A percentile compares a stretch with the other conserved stretches of the same genome.
Conservation (phyloP, 768 basidiomycete species). For the Auricularia sp. region DNA sequence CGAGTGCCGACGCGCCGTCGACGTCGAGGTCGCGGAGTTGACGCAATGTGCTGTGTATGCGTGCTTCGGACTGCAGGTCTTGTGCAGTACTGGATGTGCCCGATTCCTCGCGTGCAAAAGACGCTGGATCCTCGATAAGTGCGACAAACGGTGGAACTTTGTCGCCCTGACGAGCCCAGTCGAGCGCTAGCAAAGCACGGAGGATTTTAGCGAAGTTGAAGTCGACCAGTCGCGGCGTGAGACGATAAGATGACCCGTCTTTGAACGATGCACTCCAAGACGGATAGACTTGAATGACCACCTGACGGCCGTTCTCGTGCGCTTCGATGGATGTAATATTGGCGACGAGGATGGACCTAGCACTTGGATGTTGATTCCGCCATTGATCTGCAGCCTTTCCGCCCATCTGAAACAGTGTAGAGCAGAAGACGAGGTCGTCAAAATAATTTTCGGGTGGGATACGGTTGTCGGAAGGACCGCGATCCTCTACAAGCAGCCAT, state of each 20-base stretch:
- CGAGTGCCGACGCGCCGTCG: conserved; percentile 27
- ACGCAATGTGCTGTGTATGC: conserved; percentile 34
- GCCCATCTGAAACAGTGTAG: conserved; percentile 36
- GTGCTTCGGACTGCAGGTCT: conserved; percentile 18
- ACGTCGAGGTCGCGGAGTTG: conserved; percentile 26
- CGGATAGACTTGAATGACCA: neutral
- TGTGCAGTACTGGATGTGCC: conserved; percentile 9
- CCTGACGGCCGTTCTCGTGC: neutral
- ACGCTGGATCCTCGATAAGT: conserved; percentile 33
- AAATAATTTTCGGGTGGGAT: conserved; percentile 40
- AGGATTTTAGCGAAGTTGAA: conserved; percentile 42
- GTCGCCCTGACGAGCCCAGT: conserved; percentile 14
- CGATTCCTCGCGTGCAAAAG: conserved; percentile 21
- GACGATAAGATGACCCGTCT: conserved; percentile 28
- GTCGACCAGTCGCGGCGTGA: conserved; percentile 42
- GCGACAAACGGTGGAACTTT: conserved; percentile 30
- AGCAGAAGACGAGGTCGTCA: conserved; percentile 39
- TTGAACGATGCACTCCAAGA: neutral
- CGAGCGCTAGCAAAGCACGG: conserved; percentile 36
- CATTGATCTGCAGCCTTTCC: conserved; percentile 28
- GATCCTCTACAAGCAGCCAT: conserved; percentile 31
- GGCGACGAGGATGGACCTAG: conserved; percentile 31
- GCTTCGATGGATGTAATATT: conserved; percentile 33
- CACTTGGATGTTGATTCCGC: conserved; percentile 29
- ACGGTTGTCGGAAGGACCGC: conserved; percentile 12